Conservation (phyloP, 2,329 filamentous ascomycete species). For the Aplosporella prunicola region DNA sequence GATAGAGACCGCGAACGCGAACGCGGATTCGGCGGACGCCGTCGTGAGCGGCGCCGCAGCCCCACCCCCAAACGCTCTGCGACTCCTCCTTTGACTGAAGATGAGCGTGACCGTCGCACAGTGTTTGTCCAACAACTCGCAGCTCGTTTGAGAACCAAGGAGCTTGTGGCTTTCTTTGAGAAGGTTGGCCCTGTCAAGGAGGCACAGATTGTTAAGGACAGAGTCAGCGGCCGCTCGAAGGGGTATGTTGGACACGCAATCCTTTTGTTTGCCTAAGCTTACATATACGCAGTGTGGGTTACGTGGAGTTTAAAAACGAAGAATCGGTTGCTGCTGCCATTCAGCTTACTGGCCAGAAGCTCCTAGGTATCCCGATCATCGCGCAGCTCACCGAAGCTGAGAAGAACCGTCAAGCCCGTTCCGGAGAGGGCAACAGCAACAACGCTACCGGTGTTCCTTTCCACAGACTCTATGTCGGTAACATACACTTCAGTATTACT, state of each 20-base stretch:
- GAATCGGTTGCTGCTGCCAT: constrained; percentile 88
- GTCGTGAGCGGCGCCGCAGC: constrained; percentile 38
- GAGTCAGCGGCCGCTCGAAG: constrained; percentile 93
- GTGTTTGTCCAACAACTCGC: constrained; percentile 98
- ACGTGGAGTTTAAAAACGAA: constrained; percentile 97
- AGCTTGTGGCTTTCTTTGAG: constrained; percentile 91
- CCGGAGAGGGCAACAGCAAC: constrained; percentile 56
- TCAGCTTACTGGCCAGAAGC: constrained; percentile 96
- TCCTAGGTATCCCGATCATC: constrained; percentile 97
- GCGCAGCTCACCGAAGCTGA: constrained; percentile 97
- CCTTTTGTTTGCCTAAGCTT: constrained; percentile 32
- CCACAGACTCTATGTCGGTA: constrained; percentile 96
- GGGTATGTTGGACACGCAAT: constrained; percentile 55
- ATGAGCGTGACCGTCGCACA: constrained; percentile 92
- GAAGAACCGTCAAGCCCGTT: constrained; percentile 95
- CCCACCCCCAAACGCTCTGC: constrained; percentile 28
- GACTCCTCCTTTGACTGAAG: constrained; percentile 68
- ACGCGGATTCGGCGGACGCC: constrained; percentile 40
- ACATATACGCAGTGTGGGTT: constrained; percentile 66
- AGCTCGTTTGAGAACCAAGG: constrained; percentile 80
- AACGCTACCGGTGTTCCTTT: constrained; percentile 79
- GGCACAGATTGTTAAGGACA: constrained; percentile 96
- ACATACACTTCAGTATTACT: constrained; percentile 98
- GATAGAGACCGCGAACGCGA: constrained; percentile 50
- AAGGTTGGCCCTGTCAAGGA: constrained; percentile 91